Evolutionary conservation across 352 stramenopile species (phyloP).

Genomic region (Pythium sukuiense): DNA sequence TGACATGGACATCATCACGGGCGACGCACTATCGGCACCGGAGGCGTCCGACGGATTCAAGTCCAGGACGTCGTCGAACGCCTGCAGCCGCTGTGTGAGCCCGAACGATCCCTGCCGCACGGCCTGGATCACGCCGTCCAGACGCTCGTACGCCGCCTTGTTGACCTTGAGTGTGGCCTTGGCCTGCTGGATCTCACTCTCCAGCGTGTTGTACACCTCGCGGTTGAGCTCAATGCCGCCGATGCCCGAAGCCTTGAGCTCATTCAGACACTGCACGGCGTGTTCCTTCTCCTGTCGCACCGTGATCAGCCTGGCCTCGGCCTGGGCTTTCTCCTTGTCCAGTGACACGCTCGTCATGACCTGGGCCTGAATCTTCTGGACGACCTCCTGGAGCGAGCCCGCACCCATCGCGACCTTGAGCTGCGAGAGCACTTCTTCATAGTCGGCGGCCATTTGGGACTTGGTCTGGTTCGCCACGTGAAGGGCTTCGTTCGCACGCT

Average conservation of each 20-base stretch:
- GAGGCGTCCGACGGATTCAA: slow-evolving; percentile 11
- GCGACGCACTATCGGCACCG: neutral
- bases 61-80: slow-evolving; percentile 76
- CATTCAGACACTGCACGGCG: slow-evolving; percentile 57
- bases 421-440: slow-evolving; percentile 59
- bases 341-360: slow-evolving; percentile 55
- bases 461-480: slow-evolving; percentile 66
- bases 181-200: slow-evolving; percentile 73
- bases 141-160: slow-evolving; percentile 69
- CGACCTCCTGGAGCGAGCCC: slow-evolving; percentile 49
- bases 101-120: slow-evolving; percentile 77
- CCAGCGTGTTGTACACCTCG: slow-evolving; percentile 79
- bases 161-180: slow-evolving; percentile 76
- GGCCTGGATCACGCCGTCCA: slow-evolving; percentile 72
- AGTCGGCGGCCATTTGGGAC: slow-evolving; percentile 68
- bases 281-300: slow-evolving; percentile 69
- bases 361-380: slow-evolving; percentile 74
- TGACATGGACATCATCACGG: slow-evolving; percentile 20
- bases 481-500: slow-evolving; percentile 63
- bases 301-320: slow-evolving; percentile 50
- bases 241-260: slow-evolving; percentile 79
- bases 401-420: slow-evolving; percentile 72
- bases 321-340: slow-evolving; percentile 72
- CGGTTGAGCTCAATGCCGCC: slow-evolving; percentile 76
- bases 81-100: slow-evolving; percentile 58